Evolutionary conservation across 2,329 filamentous ascomycete genomes (phyloP), one percentile per base, ranked within the genome.

Genomic region (Sporothrix globosa): DNA sequence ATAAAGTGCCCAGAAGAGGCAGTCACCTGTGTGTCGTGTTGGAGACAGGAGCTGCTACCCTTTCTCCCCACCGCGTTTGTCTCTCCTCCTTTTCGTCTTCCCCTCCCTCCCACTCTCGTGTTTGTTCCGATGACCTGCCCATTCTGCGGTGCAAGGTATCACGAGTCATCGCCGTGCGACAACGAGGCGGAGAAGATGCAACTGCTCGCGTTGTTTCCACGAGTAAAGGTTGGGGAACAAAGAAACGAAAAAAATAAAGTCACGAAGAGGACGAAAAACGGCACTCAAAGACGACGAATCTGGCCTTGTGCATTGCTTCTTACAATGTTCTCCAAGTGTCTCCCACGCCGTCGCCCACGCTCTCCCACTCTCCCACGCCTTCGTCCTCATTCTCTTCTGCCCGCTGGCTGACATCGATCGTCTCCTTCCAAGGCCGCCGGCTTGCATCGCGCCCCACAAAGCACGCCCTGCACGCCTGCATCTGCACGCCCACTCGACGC

Each of bases 91-190:
- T 10, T 30, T 63, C 14, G 2, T 65, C 21, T 13, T 52, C n/a
- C 5, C 44, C 30, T 27, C 56, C 30, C 67, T 61, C 27, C 27
- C n/a, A 21, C 24, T 61, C 11, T 34, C 6, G 30, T 60, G 48
- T 69, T 61, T 52, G 21, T 52, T 69, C 68, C 60, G 68, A 66
- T 65, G 68, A 69, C 68, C 61, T 60, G 19, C 14, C 44, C 41
- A 48, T 34, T 48, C 68, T 69, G 68, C 60, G 68, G 68, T 58
- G 68, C 58, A 44, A 34, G 34, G 68, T 69, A 19, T 7, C 46
- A 66, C 56, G 58, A 27, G 58, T 6, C 19, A 4, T 21, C 41
- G 21, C n/a, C 17, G 58, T 46, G 13, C 39, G 58, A 27, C 58
- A 3, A 46, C 19, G 48, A 46, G n/a, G 21, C 7, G 19, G n/a